A percentile compares a stretch with the other conserved stretches of the same genome.
Conservation (phyloP, 176 grass and related monocot species). For the Chrysopogon serrulatus region DNA sequence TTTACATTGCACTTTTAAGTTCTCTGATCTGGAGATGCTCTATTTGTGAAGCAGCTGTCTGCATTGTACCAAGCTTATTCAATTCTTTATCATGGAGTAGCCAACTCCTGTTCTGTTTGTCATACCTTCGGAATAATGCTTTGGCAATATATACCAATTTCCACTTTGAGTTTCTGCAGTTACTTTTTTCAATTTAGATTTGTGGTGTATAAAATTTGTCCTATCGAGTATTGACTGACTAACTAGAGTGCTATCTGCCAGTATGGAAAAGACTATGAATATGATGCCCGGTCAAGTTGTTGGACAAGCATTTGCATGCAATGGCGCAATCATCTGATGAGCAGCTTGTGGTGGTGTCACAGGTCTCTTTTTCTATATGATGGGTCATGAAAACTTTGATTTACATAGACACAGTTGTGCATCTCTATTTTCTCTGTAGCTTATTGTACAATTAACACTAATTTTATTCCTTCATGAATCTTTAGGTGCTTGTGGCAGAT, state of each 20-base stretch:
- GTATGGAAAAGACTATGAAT: constrained; percentile 99
- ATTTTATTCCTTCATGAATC: constrained; percentile 20
- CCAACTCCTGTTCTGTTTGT: background rate
- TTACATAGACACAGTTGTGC: background rate
- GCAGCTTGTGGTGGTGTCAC: constrained; percentile 88
- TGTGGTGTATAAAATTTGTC: background rate
- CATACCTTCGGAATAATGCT: background rate
- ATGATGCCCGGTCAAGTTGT: constrained; percentile 95
- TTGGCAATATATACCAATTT: background rate
- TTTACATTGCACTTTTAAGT: background rate
- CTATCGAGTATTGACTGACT: constrained; percentile 3
- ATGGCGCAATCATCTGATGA: constrained; percentile 88
- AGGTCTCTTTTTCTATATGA: constrained; percentile 48
- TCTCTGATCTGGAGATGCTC: background rate
- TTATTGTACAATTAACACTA: background rate
- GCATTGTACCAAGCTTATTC: background rate
- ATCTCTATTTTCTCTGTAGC: background rate
- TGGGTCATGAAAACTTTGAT: background rate
- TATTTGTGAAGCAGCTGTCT: background rate
- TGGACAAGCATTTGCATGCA: constrained; percentile 92
- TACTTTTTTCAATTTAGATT: background rate
- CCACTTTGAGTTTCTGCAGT: background rate
- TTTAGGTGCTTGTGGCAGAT: constrained; percentile 93
- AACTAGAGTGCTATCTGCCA: constrained; percentile 40
- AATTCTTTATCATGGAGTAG: background rate